These are phyloP conservation scores for Fusarium mangiferae DNA, from an alignment of 2,329 filamentous ascomycete genomes.

Conservation along the genomic window DNA sequence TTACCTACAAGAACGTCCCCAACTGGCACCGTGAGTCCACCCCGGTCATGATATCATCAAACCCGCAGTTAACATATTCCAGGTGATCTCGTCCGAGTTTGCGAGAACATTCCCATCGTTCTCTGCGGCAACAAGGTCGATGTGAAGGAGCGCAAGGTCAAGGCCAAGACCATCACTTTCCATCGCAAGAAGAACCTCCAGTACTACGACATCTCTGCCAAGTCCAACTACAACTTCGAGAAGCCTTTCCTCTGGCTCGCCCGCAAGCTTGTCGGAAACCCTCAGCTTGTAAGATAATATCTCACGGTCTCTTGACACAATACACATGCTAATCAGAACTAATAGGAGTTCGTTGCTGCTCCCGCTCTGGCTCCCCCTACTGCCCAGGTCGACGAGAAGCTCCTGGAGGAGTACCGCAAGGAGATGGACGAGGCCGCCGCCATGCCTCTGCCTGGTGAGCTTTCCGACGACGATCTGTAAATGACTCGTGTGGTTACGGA, in stretches of 20 bases:
- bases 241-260: slow-evolving; percentile 99
- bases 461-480: slow-evolving; percentile 78
- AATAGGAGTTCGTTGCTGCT: slow-evolving; percentile 93
- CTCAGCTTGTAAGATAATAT: slow-evolving; percentile 50
- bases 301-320: not conserved
- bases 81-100: slow-evolving; percentile 99
- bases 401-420: slow-evolving; percentile 83
- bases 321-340: slow-evolving; percentile 41
- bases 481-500: slow-evolving; percentile 46
- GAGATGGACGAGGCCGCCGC: slow-evolving; percentile 86
- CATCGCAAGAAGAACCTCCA: slow-evolving; percentile 99
- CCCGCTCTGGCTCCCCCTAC: slow-evolving; percentile 94
- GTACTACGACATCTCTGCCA: slow-evolving; percentile 99
- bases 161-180: slow-evolving; percentile 99
- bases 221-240: slow-evolving; percentile 99
- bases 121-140: slow-evolving; percentile 99
- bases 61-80: slow-evolving; percentile 31
- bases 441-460: slow-evolving; percentile 93
- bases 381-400: slow-evolving; percentile 84
- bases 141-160: slow-evolving; percentile 99
- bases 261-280: slow-evolving; percentile 97
- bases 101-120: slow-evolving; percentile 99
- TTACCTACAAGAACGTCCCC: slow-evolving; percentile 99
- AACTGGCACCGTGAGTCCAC: slow-evolving; percentile 98
- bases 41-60: not conserved